A percentile compares a stretch with the other conserved stretches of the same genome.
Conservation (phyloP, 164 flowering plant species). For the Sedum album region DNA sequence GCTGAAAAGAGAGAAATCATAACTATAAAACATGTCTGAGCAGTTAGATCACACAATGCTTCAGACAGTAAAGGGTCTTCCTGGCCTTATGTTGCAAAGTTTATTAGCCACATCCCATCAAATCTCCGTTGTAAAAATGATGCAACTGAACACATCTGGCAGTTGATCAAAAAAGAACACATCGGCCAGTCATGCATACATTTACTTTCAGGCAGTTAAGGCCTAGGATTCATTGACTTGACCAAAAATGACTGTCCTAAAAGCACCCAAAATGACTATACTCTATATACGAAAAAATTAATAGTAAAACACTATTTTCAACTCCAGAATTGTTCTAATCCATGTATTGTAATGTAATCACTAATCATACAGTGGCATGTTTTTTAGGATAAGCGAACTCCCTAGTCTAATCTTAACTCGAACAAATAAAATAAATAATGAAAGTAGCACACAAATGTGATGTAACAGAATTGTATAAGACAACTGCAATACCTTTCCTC, state of each 20-base stretch:
- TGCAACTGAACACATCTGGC: background rate
- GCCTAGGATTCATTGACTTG: background rate
- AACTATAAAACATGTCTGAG: background rate
- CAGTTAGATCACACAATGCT: background rate
- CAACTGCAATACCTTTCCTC: constrained; percentile 56
- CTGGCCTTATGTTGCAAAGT: no score
- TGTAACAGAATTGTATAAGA: background rate
- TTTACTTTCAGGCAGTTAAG: background rate
- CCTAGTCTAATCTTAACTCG: background rate
- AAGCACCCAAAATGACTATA: background rate
- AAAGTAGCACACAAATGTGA: background rate
- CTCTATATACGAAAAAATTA: background rate
- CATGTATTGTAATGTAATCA: background rate
- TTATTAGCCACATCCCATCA: background rate
- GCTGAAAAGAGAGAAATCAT: background rate
- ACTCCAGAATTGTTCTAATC: background rate
- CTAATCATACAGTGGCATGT: background rate
- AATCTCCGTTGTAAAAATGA: no score
- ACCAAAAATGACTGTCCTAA: background rate
- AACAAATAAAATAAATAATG: background rate
- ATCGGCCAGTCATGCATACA: background rate
- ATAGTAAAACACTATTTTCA: background rate
- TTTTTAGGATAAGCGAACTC: background rate
- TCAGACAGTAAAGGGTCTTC: no score
- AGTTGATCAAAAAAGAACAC: background rate